Conservation (phyloP, 2,329 filamentous ascomycete species). For the Aspergillus sp. region DNA sequence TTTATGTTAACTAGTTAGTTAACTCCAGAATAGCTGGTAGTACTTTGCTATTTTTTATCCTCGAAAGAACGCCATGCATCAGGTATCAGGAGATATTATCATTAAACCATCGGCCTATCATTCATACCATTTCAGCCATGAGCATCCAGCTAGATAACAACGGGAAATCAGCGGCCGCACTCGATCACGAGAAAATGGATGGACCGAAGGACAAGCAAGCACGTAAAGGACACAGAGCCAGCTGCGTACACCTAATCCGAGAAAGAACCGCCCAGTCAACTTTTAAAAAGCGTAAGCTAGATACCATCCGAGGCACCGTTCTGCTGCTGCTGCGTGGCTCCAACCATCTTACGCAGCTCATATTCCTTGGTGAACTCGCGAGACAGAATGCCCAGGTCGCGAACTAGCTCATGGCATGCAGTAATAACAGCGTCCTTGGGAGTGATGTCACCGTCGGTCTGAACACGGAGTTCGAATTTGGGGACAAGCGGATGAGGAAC, state of each 20-base stretch:
- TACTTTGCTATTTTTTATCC: neutral
- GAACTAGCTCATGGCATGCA: constrained; percentile 80
- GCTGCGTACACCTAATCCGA: constrained; percentile 23
- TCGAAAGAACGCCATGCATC: neutral
- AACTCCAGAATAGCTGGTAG: neutral
- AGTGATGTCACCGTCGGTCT: constrained; percentile 85
- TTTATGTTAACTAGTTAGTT: neutral
- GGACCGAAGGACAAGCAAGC: constrained; percentile 10
- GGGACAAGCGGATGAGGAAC: constrained; percentile 52
- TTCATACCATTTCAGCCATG: constrained; percentile 12
- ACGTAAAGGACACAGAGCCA: constrained; percentile 25
- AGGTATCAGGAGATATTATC: neutral
- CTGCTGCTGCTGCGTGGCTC: constrained; percentile 60
- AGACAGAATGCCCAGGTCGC: constrained; percentile 77
- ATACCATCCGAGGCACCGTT: constrained; percentile 31
- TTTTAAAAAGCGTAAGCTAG: constrained; percentile 8
- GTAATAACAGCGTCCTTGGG: constrained; percentile 87
- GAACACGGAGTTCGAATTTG: constrained; percentile 75
- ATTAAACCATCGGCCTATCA: neutral
- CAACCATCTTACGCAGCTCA: constrained; percentile 84
- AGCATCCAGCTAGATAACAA: constrained; percentile 3
- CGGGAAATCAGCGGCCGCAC: constrained; percentile 5
- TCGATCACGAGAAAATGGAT: neutral
- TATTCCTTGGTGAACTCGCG: constrained; percentile 92
- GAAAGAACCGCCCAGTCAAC: constrained; percentile 7